phyloP scores from a whole-genome alignment of 192 early-diverging fungal genomes.

The Phycomyces nitens region DNA sequence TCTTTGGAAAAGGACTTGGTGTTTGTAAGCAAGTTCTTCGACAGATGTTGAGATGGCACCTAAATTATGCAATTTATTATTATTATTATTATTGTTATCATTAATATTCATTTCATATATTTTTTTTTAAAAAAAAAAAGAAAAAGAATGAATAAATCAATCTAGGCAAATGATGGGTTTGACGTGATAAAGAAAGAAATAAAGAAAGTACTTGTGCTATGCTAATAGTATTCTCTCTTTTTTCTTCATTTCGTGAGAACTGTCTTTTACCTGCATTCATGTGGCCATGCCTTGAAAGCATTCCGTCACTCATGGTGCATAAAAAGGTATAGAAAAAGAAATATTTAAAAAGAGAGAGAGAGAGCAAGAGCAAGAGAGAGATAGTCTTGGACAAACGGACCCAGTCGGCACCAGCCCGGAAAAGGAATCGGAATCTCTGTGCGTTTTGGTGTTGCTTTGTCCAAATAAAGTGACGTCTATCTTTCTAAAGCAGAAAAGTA shows the following conservation, averaged over 20 bases:
- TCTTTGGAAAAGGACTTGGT: constrained; percentile 52
- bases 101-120: not conserved
- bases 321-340: not conserved
- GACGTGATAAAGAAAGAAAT: not conserved
- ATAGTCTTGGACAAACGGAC: no score
- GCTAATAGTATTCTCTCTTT: not conserved
- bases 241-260: not conserved
- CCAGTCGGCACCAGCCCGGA: no score
- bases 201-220: not conserved
- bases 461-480: no score
- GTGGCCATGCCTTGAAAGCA: constrained; percentile 18
- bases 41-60: constrained; percentile 37
- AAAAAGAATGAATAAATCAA: not conserved
- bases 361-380: no score
- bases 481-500: no score
- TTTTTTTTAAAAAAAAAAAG: not conserved
- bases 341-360: not conserved
- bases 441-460: no score
- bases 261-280: constrained; percentile 23
- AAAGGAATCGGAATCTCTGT: no score
- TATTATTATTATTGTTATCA: not conserved
- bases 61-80: constrained; percentile 4
- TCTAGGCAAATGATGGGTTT: not conserved
- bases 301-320: constrained; percentile 25
- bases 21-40: constrained; percentile 54